Evolutionary conservation across 1,139 yeast genomes (phyloP).

Genomic region (Yamadazyma aaseri): DNA sequence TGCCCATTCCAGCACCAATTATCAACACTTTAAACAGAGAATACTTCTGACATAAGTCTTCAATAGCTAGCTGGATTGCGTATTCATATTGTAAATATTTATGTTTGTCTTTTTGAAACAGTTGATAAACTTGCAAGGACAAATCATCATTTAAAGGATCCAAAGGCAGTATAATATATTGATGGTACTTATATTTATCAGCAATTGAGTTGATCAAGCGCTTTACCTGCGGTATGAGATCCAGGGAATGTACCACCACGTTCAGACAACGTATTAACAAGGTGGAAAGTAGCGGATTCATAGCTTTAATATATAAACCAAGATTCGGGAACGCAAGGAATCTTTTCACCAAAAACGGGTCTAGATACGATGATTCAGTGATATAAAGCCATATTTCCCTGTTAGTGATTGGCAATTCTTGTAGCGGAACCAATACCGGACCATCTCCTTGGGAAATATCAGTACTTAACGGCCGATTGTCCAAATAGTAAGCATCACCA

Average conservation of each 20-base stretch:
- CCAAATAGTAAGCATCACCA: too few relatives aligned
- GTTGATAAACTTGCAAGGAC: conserved; percentile 57
- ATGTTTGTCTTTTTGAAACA: conserved; percentile 65
- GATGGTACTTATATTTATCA: conserved; percentile 5
- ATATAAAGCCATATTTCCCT: conserved; percentile 2
- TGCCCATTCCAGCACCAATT: conserved; percentile 89
- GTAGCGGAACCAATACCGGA: neutral
- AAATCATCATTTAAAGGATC: conserved; percentile 66
- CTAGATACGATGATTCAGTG: neutral
- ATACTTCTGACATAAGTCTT: conserved; percentile 17
- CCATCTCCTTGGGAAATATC: neutral
- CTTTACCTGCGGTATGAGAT: conserved; percentile 2
- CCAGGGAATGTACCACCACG: conserved; percentile 1
- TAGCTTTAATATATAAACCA: conserved; percentile 4
- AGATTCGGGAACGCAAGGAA: conserved; percentile 5
- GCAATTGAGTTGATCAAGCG: neutral
- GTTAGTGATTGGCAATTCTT: neutral
- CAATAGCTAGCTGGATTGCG: conserved; percentile 63
- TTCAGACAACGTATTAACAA: conserved; percentile 6
- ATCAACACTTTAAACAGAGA: conserved; percentile 42
- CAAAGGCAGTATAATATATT: conserved; percentile 47
- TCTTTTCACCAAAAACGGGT: conserved; percentile 2
- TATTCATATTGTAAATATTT: conserved; percentile 67
- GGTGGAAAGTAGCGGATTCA: conserved; percentile 3
- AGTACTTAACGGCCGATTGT: too few relatives aligned